Base-by-base conservation (phyloP, 441 rosid species). In the Gossypium trilobum region DNA sequence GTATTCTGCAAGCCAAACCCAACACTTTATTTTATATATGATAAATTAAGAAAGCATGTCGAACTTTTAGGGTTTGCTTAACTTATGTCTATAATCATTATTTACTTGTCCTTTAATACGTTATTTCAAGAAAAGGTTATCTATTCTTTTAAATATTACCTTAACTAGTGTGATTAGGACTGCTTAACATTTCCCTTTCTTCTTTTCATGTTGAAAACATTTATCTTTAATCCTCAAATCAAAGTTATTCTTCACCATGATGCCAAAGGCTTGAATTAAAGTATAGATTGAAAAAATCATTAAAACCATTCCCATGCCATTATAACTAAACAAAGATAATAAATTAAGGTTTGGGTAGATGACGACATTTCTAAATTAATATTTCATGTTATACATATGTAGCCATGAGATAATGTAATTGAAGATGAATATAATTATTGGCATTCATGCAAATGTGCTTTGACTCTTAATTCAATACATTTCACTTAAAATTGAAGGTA, bases 231-330 rank as follows among this genome's bases (percentile, higher is more conserved):
- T 31, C 36, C 36, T 33, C 36, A 61, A 33, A 61, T 61, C 46
- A 50, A n/a, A 36, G 68, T 19, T 63, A 39, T 19, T 39, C 51
- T 0, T 17, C 19, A 1, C 16, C 13, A 39, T 46, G 25, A 7
- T 67, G 50, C n/a, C 5, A 16, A 17, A 19, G 20, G 58, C 25
- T 50, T 48, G 22, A 48, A 67, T 22, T 14, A 33, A 2, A 54
- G 6, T 48, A 13, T 5, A 13, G 52, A 67, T 11, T 13, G 20
- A 17, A 20, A 23, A 17, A 42, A 68, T 27, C 70, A 65, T 64
- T 75, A 60, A 68, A 68, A 52, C 72, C 25, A 29, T 68, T 52
- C 31, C 27, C 3, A 52, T 50, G 42, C 27, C 39, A 5, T 19
- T 63, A 19, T 63, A 2, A 44, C 13, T 10, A 44, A 63, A 17